Evolutionary conservation across 306 rosid species (phyloP).

Genomic region (Cajanus cajan): DNA sequence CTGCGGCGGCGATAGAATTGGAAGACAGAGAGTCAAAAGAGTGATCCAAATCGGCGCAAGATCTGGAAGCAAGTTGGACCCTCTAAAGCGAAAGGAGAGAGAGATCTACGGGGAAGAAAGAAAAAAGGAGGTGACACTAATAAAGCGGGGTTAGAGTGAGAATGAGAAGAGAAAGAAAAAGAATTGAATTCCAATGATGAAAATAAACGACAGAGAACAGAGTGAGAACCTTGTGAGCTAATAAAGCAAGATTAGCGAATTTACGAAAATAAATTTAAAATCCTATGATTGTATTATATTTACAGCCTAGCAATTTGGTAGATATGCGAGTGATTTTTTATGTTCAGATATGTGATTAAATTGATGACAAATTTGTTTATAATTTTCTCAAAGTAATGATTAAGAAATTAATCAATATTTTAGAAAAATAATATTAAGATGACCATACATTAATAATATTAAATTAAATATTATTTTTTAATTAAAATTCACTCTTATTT

Average conservation of each 20-base stretch:
- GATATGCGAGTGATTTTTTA: too few species aligned
- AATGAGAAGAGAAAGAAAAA: not conserved
- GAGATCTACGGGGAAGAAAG: constrained; percentile 35
- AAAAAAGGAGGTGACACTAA: constrained; percentile 33
- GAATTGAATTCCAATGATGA: constrained; percentile 35
- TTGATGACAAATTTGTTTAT: not conserved
- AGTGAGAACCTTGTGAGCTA: too few species aligned
- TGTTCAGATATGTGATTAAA: not conserved
- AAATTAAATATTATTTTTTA: not conserved
- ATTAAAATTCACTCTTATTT: too few species aligned
- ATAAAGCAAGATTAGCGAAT: not conserved
- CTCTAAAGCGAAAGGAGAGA: constrained; percentile 22
- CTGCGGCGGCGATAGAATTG: constrained; percentile 39
- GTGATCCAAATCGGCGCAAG: constrained; percentile 55
- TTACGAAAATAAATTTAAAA: not conserved
- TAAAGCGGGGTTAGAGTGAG: constrained; percentile 29
- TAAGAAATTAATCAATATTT: not conserved
- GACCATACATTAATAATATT: not conserved
- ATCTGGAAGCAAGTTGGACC: constrained; percentile 62
- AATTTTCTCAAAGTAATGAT: not conserved
- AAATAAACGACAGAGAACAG: constrained; percentile 29
- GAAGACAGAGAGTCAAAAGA: constrained; percentile 30
- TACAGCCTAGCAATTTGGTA: not conserved
- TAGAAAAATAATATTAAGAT: not conserved
- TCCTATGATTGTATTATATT: not conserved